Base-by-base conservation (phyloP, 805 yeast species). In the Lachancea mirantina region DNA sequence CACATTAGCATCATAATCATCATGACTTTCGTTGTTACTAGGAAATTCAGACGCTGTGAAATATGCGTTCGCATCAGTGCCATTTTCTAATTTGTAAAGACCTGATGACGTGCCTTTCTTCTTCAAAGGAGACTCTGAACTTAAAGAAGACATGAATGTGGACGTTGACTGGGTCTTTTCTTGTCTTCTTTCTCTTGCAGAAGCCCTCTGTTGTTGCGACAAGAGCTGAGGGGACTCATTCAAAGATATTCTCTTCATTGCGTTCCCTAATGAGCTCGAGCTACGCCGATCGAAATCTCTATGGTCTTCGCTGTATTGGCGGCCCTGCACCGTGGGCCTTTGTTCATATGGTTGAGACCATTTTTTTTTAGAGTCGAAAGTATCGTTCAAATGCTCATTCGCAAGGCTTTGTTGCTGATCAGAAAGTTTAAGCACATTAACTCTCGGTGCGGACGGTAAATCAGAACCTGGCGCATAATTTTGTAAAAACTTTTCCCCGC, bases 31-130 rank as follows among this genome's bases (percentile, higher is more conserved):
- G 17, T 22, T n/a, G 19, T 11, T 19, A 23, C n/a, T 23, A n/a
- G 41, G 46, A 24, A 50, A 46, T 23, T 54, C 58, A 22, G 48
- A 46, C 2, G 60, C 60, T 4, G 60, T 55, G 4, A 50, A 47
- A 28, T 43, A 55, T 6, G 35, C 49, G 23, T 41, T 43, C 6
- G 43, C 47, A 26, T 49, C 49, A 6, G 55, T 49, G 5, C 51
- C 36, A 21, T 49, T 45, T n/a, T 53, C 55, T 19, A 52, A 36
- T 32, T 43, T 38, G 27, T 52, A 52, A 28, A 52, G 32, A 10
- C 48, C 48, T 3, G 53, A 45, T 24, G 55, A 49, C 10, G 49
- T 37, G 8, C 41, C 39, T 14, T 35, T 38, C 6, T 37, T 36
- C 28, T 51, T 52, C 4, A 28, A 24, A 2, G 50, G 51, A 3